Evolutionary conservation across 2,329 filamentous ascomycete species (phyloP), one percentile per base, ranked within the genome.

Genomic region (Colletotrichum falcatum): DNA sequence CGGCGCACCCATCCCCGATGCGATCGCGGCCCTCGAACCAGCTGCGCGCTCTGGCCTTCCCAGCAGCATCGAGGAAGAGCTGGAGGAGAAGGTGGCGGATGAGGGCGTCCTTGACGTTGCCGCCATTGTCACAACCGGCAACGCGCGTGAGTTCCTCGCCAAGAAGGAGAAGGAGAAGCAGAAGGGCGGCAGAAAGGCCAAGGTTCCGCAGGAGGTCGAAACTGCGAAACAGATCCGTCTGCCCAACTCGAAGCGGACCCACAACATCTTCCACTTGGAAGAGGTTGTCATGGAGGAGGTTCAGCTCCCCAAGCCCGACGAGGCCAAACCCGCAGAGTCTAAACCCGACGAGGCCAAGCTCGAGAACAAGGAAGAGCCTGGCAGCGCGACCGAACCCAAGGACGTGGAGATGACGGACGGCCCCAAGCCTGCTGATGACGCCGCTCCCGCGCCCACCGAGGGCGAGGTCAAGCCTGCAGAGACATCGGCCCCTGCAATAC

Each of bases 121-220:
- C n/a, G 92, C 88, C 74, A 95, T 96, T 73, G 93, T 96, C 44
- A 92, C 92, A 1, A 92, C 90, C 74, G 93, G 93, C 39, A 92
- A 94, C 79, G 94, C 94, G 74, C 89, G 90, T 74, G 93, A 96
- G 76, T 95, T 94, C 75, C 83, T 96, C 7, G 93, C 92, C 12
- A 93, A 93, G 81, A 94, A 93, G 79, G 93, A 95, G 77, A 92
- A 90, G 78, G 92, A 95, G 77, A 95, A 93, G 84, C 87, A 87
- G 69, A 84, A 86, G 28, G 89, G 86, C 51, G 86, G 83, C 12
- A 75, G 81, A 37, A 83, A 83, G 73, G 74, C 75, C 28, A 90
- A 91, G 75, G 87, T 87, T 44, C 87, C 87, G 44, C 87, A 89
- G 76, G 88, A 90, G 37, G 83, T 81, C 11, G 87, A 88, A 60